A percentile compares a stretch with the other conserved stretches of the same genome.
Conservation (phyloP, 768 basidiomycete species). For the Mycena chlorophos region DNA sequence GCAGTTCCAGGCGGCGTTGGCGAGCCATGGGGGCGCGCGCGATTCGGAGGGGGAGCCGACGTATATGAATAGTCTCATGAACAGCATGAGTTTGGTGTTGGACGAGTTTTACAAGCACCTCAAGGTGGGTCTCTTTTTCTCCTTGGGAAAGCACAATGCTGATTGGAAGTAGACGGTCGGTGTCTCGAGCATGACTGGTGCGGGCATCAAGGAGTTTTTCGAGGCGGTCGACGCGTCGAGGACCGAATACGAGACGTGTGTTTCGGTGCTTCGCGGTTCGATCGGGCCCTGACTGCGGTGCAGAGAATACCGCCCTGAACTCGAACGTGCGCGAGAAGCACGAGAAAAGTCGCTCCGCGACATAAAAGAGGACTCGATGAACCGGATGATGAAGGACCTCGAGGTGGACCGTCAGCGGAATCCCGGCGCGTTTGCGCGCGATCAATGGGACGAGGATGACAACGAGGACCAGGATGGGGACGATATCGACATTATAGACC, state of each 20-base stretch:
- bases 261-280: background rate
- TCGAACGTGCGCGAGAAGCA: constrained; percentile 65
- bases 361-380: constrained; percentile 75
- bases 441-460: constrained; percentile 66
- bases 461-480: constrained; percentile 55
- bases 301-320: constrained; percentile 91
- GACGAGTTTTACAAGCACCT: constrained; percentile 98
- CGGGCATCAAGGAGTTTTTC: constrained; percentile 89
- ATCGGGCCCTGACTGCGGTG: constrained; percentile 8
- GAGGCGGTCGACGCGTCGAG: constrained; percentile 86
- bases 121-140: constrained; percentile 53
- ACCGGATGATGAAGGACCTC: constrained; percentile 77
- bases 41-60: constrained; percentile 89
- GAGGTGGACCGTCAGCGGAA: constrained; percentile 68
- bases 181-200: constrained; percentile 95
- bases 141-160: background rate
- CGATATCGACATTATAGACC: constrained; percentile 66
- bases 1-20: constrained; percentile 85
- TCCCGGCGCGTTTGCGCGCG: constrained; percentile 53
- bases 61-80: constrained; percentile 99
- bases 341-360: constrained; percentile 66
- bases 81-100: constrained; percentile 95
- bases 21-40: constrained; percentile 62
- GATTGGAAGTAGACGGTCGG: constrained; percentile 72
- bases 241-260: constrained; percentile 85